Percentiles rank a stretch among this genome's conserved stretches.
Conservation (phyloP, 2,329 filamentous ascomycete genomes). For the Colletotrichum sp. region DNA sequence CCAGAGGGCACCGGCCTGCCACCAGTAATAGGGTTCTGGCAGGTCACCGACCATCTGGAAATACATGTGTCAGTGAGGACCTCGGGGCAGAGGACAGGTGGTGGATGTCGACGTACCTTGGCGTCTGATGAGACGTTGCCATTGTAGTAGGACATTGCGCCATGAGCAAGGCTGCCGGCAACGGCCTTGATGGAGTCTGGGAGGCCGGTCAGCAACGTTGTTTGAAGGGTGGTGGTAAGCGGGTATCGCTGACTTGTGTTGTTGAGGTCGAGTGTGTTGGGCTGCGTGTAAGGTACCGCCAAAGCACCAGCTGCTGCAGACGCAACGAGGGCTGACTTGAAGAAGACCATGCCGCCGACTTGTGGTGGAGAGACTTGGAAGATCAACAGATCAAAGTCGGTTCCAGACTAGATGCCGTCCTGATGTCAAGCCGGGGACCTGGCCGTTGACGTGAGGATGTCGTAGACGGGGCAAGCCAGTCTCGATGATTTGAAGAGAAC, state of each 20-base stretch:
- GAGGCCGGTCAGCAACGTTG: constrained; percentile 19
- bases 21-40: constrained; percentile 72
- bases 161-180: constrained; percentile 64
- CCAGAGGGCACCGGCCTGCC: constrained; percentile 70
- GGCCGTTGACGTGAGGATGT: background rate
- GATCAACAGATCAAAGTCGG: no score
- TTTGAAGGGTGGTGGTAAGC: background rate
- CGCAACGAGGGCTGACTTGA: background rate
- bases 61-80: background rate
- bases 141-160: constrained; percentile 68
- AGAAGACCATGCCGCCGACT: background rate
- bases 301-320: constrained; percentile 29
- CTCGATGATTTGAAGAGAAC: background rate
- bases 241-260: constrained; percentile 33
- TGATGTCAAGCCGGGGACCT: background rate
- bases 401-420: background rate
- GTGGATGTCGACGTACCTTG: constrained; percentile 35
- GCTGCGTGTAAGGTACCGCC: constrained; percentile 31
- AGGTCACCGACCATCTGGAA: constrained; percentile 64
- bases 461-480: background rate
- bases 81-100: background rate
- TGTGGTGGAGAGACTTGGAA: background rate
- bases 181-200: constrained; percentile 67
- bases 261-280: constrained; percentile 44
- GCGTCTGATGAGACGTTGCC: constrained; percentile 63